Conservation (phyloP, 257 asterid species). For the Plantago ovata region DNA sequence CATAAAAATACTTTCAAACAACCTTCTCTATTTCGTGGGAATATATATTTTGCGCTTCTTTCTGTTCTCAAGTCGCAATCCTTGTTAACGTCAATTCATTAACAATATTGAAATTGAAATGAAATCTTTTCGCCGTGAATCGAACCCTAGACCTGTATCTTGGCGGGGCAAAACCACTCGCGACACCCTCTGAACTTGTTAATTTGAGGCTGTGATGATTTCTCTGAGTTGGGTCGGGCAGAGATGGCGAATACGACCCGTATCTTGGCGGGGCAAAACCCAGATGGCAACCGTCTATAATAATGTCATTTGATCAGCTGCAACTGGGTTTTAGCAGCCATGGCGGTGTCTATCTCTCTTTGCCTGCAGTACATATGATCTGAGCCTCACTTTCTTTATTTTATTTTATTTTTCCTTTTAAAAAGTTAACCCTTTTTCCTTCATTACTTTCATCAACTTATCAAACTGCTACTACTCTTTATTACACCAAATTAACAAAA, state of each 20-base stretch:
- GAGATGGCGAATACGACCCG: background rate
- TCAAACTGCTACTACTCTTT: too few relatives aligned
- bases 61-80: too few relatives aligned
- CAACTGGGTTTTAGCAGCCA: constrained; percentile 10
- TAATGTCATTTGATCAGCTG: too few relatives aligned
- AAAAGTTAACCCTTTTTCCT: too few relatives aligned
- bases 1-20: background rate
- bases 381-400: background rate
- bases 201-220: constrained; percentile 3
- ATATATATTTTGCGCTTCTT: too few relatives aligned
- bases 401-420: too few relatives aligned
- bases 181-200: too few relatives aligned
- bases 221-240: background rate
- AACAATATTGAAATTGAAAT: background rate
- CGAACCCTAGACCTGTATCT: background rate
- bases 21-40: background rate
- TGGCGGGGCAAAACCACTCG: constrained; percentile 19
- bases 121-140: background rate
- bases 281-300: background rate
- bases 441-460: too few relatives aligned
- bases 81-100: too few relatives aligned
- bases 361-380: background rate
- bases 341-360: constrained; percentile 7
- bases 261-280: constrained; percentile 5
- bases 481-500: too few relatives aligned